Percentiles rank a stretch among this genome's conserved stretches.
phyloP scores from a whole-genome alignment of 73 alveolate genomes.

The Effrenium voratum region DNA sequence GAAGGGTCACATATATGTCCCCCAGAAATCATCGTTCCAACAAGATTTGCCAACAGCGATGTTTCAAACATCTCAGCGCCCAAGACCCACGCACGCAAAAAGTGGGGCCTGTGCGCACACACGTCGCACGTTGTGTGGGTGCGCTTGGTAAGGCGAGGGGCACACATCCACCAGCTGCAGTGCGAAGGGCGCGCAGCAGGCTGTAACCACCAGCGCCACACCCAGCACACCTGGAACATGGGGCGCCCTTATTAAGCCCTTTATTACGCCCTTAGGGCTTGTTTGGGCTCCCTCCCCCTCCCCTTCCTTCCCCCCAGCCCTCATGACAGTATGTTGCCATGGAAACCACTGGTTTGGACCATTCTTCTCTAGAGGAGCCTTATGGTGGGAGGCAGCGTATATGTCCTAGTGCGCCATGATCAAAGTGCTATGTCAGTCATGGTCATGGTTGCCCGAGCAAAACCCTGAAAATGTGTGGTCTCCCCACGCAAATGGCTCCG shows the following conservation, averaged over 20 bases:
- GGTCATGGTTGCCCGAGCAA: too few relatives aligned
- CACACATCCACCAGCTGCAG: constrained; percentile 35
- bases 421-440: too few relatives aligned
- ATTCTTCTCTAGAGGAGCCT: not conserved
- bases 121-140: not conserved
- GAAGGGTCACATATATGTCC: not conserved
- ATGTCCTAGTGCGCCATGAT: not conserved
- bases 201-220: constrained; percentile 26
- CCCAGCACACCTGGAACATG: constrained; percentile 52
- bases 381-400: not conserved
- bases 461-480: too few relatives aligned
- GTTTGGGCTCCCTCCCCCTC: not conserved
- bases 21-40: not conserved
- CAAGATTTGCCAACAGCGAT: not conserved
- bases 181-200: constrained; percentile 48
- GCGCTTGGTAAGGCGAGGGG: not conserved
- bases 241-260: not conserved
- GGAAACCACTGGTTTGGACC: not conserved
- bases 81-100: not conserved
- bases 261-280: not conserved
- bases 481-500: too few relatives aligned
- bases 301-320: too few relatives aligned
- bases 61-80: not conserved
- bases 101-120: not conserved
- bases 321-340: too few relatives aligned